Base-by-base conservation (phyloP, 1,284 basidiomycete species). In the Moesziomyces globuligerus region DNA sequence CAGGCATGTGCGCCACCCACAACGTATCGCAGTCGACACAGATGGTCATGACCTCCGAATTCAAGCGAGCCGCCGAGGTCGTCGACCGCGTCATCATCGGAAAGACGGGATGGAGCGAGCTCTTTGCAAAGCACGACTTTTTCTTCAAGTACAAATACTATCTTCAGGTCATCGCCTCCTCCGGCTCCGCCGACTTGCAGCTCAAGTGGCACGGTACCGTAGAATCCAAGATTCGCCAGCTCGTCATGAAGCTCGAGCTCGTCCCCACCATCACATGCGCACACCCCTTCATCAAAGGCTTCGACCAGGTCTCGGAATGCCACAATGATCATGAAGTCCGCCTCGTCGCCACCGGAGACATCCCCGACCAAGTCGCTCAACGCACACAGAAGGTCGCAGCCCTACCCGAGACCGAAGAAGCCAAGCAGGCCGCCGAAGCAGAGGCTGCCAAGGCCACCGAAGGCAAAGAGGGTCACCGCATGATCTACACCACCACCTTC, bases 1-100 rank as follows among this genome's bases (percentile, higher is more conserved):
- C 96, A 37, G 91, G 94, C n/a, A 99, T 99, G 95, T 98, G 95
- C 83, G 90, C 95, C 29, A 98, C 96, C 15, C 96, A 99, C 85
- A 98, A 98, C 79, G 94, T 98, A 59, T 94, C 93, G 39, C 88
- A 89, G 38, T 97, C 94, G 13, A 98, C 95, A 2, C 93, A 97
- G 85, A 90, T 91, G 85, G 92, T 99, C 70, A 94, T 98, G 87
- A 95, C 92, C 2, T 90, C 92, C 76, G 96, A 98, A 81, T 95
- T 98, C 83, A 91, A 93, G 85, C 89, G 91, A 86, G 94, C 91
- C 39, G 90, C 93, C 71, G 92, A 93, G 64, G 92, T 97, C 65
- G 93, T 97, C 32, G 93, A 97, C 83, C 90, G 89, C 79, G 91
- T 98, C 48, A 90, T 95, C 51, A 87, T 91, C 38, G 90, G 90